A percentile compares a stretch with the other conserved stretches of the same genome.
Evolutionary conservation across 352 stramenopile species (phyloP).

Genomic region (Globisporangium emineosum): DNA sequence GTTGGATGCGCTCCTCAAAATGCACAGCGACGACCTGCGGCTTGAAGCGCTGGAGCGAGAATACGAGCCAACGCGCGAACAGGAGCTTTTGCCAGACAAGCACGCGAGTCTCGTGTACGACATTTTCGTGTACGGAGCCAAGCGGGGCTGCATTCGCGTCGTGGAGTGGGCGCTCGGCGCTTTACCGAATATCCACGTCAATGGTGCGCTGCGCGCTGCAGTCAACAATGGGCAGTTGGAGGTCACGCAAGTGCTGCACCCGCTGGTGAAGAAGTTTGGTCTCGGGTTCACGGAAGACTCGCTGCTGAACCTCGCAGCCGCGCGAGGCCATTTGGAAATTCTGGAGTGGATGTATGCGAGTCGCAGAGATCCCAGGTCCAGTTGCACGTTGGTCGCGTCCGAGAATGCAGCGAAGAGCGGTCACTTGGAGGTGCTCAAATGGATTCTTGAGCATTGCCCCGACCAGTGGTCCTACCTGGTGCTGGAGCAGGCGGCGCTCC

Average conservation of each 20-base stretch:
- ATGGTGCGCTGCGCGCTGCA: slow-evolving; percentile 11
- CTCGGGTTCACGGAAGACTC: slow-evolving; percentile 13
- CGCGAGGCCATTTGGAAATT: slow-evolving; percentile 9
- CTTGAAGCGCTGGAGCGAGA: slow-evolving; percentile 9
- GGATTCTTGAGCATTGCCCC: slow-evolving; percentile 2
- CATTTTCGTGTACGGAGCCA: slow-evolving; percentile 14
- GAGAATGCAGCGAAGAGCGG: slow-evolving; percentile 9
- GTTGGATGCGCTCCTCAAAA: slow-evolving; percentile 5
- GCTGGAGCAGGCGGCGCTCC: slow-evolving; percentile 11
- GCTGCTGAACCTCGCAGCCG: slow-evolving; percentile 11
- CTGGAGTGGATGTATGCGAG: slow-evolving; percentile 13
- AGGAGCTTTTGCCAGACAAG: neutral
- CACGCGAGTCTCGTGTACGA: slow-evolving; percentile 8
- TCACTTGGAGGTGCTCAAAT: slow-evolving; percentile 4
- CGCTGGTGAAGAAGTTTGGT: slow-evolving; percentile 7
- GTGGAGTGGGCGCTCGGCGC: slow-evolving; percentile 5
- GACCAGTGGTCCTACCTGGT: slow-evolving; percentile 6
- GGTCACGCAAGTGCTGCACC: slow-evolving; percentile 4
- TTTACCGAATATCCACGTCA: slow-evolving; percentile 2
- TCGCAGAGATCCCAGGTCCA: neutral
- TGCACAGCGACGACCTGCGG: neutral
- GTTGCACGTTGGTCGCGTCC: slow-evolving; percentile 3
- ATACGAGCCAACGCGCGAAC: neutral
- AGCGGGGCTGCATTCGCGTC: slow-evolving; percentile 4
- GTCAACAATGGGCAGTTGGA: slow-evolving; percentile 8